Evolutionary conservation across 1,284 basidiomycete species (phyloP), one percentile per base, ranked within the genome.

Genomic region (Ceratobasidium theobromae): DNA sequence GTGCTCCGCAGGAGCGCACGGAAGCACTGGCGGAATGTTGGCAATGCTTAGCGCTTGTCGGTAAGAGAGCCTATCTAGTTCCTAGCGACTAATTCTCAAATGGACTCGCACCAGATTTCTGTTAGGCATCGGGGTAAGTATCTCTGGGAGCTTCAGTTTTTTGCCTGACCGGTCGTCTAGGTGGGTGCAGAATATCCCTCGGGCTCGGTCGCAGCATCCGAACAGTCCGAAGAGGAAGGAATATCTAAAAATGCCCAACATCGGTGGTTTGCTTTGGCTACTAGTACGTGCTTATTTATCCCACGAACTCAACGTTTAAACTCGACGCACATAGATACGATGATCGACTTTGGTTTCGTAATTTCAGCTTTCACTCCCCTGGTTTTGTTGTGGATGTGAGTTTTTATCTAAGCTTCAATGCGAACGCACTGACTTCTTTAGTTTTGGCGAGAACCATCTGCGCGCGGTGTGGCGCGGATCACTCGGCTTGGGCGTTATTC

Each of bases 341-440:
- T 94, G 91, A 94, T 97, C 72, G 93, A 96, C 74, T 74, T 88
- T 65, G 95, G 92, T 48, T 97, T 95, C 74, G 91, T 94, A 21
- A 74, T 94, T 60, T 80, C 91, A 5, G 81, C 89, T 32, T 93
- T 97, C 68, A 89, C 94, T 1, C 90, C 93, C 9, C 82, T 94
- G 18, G 87, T 95, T 27, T 79, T 92, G 33, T 87, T 86, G 72
- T 93, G 89, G 90, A 95, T 95, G 84, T 91, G 69, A 65, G 86
- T 76, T 18, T 28, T 38, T 46, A 11, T 16, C 28, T 53, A 30
- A 4, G 23, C 5, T 4, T 3, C 33, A 27, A 35, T n/a, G 9
- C n/a, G 23, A 27, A 48, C 41, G 65, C 18, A 51, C 38, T 53
- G 14, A n/a, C 46, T 9, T 18, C 21, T 51, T 18, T 57, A 89